These are phyloP conservation scores for Solanum pennellii DNA, from an alignment of 257 asterid species.

Conservation along the genomic window DNA sequence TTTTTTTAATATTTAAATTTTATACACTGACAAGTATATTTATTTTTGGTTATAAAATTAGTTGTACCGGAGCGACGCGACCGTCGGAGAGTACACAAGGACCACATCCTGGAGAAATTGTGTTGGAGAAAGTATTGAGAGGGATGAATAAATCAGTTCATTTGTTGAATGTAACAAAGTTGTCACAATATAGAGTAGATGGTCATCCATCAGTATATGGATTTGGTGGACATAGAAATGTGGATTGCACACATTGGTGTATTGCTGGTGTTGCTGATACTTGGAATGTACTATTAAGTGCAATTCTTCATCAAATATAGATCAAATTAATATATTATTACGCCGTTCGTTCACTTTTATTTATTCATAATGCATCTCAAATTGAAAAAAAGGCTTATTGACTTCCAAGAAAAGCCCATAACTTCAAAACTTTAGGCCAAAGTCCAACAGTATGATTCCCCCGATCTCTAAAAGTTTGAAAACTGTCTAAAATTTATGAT, in stretches of 20 bases:
- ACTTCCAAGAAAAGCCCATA: background rate
- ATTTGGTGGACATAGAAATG: conserved; percentile 2
- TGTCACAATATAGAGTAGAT: conserved; percentile 31
- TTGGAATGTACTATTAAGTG: conserved; percentile 32
- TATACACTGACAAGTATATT: background rate
- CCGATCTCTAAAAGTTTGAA: background rate
- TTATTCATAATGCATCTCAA: background rate
- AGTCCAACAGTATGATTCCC: background rate
- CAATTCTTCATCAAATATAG: background rate
- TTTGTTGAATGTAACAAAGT: conserved; percentile 16
- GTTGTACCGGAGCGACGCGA: background rate
- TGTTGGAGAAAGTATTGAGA: conserved; percentile 11
- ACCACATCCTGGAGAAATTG: conserved; percentile 7
- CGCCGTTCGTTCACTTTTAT: background rate
- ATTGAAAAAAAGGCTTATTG: background rate
- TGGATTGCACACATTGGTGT: conserved; percentile 44
- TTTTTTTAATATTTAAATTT: background rate
- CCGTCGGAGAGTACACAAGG: background rate
- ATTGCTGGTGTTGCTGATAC: conserved; percentile 40
- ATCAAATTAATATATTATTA: background rate
- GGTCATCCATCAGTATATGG: conserved; percentile 41
- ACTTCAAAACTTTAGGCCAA: background rate
- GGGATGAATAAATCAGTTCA: conserved; percentile 3
- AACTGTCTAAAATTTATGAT: background rate
- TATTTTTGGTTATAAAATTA: background rate